Conservation (phyloP, 345 rosid species). For the Moricandia arvensis region DNA sequence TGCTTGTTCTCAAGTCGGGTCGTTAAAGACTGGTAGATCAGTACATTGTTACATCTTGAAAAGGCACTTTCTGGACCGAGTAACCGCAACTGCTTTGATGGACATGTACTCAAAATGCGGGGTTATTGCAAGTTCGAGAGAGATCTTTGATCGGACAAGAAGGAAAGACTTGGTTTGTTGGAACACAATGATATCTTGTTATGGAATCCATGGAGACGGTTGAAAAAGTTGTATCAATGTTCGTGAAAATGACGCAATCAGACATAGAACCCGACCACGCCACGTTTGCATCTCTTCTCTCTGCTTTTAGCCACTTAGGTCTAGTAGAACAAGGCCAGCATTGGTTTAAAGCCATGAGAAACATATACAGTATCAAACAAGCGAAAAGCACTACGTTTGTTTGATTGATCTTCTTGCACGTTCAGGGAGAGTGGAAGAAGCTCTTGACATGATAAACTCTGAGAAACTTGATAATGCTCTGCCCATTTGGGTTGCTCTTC, state of each 20-base stretch:
- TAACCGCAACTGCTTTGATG: constrained; percentile 53
- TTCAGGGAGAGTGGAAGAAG: constrained; percentile 66
- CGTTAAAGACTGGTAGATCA: constrained; percentile 55
- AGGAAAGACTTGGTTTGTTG: constrained; percentile 58
- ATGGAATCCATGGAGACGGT: constrained; percentile 69
- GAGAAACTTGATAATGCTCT: constrained; percentile 45
- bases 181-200: constrained; percentile 68
- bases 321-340: constrained; percentile 57
- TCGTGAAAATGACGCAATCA: constrained; percentile 50
- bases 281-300: constrained; percentile 70
- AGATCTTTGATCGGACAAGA: constrained; percentile 48
- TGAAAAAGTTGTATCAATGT: constrained; percentile 56
- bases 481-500: constrained; percentile 73
- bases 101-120: constrained; percentile 81
- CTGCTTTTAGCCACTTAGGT: constrained; percentile 74
- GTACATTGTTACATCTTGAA: constrained; percentile 54
- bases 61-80: constrained; percentile 45
- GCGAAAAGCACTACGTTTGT: constrained; percentile 64
- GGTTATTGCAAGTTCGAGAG: constrained; percentile 43
- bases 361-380: constrained; percentile 46
- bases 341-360: constrained; percentile 56
- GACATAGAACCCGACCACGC: constrained; percentile 54
- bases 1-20: constrained; percentile 62
- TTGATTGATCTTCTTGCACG: constrained; percentile 76
- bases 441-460: constrained; percentile 51